Evolutionary conservation across 116 monocot genomes (phyloP).

Genomic region (Zostera marina): DNA sequence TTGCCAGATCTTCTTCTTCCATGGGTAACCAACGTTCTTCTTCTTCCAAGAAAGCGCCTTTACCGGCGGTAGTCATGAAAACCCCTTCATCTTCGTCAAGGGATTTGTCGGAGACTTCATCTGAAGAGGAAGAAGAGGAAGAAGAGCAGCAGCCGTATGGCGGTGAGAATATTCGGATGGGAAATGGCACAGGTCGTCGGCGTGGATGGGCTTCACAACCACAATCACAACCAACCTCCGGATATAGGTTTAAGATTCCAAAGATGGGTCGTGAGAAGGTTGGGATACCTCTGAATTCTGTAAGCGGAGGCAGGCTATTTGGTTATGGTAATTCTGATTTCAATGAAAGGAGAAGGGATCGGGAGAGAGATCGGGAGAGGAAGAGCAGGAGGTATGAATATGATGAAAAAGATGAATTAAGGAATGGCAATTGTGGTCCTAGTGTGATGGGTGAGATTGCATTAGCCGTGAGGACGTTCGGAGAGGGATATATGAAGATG

Average conservation of each 20-base stretch:
- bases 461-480: conserved; percentile 31
- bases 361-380: conserved; percentile 7
- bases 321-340: conserved; percentile 4
- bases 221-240: neutral
- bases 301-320: neutral
- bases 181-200: neutral
- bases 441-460: conserved; percentile 27
- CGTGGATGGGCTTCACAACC: neutral
- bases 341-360: conserved; percentile 20
- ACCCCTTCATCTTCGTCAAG: neutral
- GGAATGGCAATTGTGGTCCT: conserved; percentile 3
- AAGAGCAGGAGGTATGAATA: conserved; percentile 7
- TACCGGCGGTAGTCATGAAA: neutral
- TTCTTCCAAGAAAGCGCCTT: neutral
- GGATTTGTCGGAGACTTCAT: neutral
- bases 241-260: conserved; percentile 2
- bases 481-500: conserved; percentile 49
- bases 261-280: neutral
- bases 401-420: neutral
- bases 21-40: neutral
- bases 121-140: conserved; percentile 1
- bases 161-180: neutral
- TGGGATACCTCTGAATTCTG: neutral
- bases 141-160: too few species aligned
- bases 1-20: conserved; percentile 7